Percentiles rank a stretch among this genome's conserved stretches.
Evolutionary conservation across 2,329 filamentous ascomycete genomes (phyloP).

Genomic region (Leptoxyphium fumago): DNA sequence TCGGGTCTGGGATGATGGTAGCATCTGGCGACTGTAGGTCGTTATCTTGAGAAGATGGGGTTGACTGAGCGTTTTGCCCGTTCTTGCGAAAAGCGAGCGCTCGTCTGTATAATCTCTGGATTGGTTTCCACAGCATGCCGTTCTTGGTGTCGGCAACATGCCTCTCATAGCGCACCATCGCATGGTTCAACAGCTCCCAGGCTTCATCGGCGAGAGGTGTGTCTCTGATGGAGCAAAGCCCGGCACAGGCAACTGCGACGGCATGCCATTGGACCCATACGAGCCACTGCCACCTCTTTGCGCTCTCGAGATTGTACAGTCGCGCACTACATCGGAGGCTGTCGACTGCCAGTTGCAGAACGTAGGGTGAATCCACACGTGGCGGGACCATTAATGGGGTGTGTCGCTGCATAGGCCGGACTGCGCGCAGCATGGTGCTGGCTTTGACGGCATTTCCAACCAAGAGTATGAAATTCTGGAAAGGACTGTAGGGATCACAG

Average conservation of each 20-base stretch:
- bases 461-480: conserved; percentile 10
- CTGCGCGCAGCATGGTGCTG: conserved; percentile 15
- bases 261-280: conserved; percentile 42
- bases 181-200: conserved; percentile 34
- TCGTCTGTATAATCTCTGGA: conserved; percentile 38
- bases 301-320: conserved; percentile 21
- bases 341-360: conserved; percentile 26
- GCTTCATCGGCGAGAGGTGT: conserved; percentile 34
- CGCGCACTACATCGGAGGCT: conserved; percentile 29
- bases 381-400: conserved; percentile 10
- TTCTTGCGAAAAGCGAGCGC: conserved; percentile 22
- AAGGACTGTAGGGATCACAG: conserved; percentile 10
- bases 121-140: conserved; percentile 40
- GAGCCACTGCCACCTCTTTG: conserved; percentile 33
- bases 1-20: not conserved
- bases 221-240: conserved; percentile 35
- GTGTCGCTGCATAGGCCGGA: conserved; percentile 14
- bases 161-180: conserved; percentile 29
- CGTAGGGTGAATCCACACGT: conserved; percentile 17
- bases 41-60: not conserved
- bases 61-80: conserved; percentile 1
- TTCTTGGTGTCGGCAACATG: conserved; percentile 35
- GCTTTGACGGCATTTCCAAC: conserved; percentile 13
- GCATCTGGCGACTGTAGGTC: not conserved
- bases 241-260: conserved; percentile 37